Evolutionary conservation across 768 basidiomycete genomes (phyloP).

Genomic region (Boletus reticuloceps): DNA sequence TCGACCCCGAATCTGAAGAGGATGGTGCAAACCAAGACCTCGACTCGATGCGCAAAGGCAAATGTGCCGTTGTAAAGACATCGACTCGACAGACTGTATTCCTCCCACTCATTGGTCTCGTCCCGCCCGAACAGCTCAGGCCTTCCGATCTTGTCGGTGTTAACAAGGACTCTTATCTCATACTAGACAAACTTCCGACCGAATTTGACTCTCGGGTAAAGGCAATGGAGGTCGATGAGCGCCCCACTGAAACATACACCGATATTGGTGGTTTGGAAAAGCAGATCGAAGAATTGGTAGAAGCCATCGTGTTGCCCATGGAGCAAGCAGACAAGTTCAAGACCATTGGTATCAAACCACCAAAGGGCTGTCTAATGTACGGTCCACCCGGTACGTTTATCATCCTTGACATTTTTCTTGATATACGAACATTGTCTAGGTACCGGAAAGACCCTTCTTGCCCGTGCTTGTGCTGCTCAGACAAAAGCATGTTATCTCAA

Average conservation of each 20-base stretch:
- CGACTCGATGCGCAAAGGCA: slow-evolving; percentile 94
- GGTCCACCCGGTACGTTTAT: slow-evolving; percentile 80
- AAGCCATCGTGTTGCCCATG: slow-evolving; percentile 98
- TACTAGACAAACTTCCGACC: slow-evolving; percentile 91
- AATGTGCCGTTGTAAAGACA: slow-evolving; percentile 99
- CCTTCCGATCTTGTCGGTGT: slow-evolving; percentile 97
- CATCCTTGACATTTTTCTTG: background rate
- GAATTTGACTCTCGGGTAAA: slow-evolving; percentile 99
- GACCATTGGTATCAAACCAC: slow-evolving; percentile 94
- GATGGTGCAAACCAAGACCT: slow-evolving; percentile 95
- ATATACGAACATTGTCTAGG: slow-evolving; percentile 39
- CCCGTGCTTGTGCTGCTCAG: slow-evolving; percentile 96
- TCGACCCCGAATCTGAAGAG: slow-evolving; percentile 91
- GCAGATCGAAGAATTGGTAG: slow-evolving; percentile 97
- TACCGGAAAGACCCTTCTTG: slow-evolving; percentile 96
- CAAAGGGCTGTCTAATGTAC: slow-evolving; percentile 98
- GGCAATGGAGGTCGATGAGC: slow-evolving; percentile 99
- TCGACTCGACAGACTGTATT: slow-evolving; percentile 98
- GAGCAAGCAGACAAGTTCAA: slow-evolving; percentile 99
- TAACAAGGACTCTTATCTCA: slow-evolving; percentile 98
- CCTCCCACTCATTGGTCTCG: slow-evolving; percentile 95
- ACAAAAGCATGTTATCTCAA: slow-evolving; percentile 98
- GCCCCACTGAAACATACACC: slow-evolving; percentile 95
- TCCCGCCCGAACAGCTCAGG: slow-evolving; percentile 85
- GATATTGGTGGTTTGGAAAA: slow-evolving; percentile 99